phyloP scores from a whole-genome alignment of 768 basidiomycete species.

The Rhizopogon salebrosus region DNA sequence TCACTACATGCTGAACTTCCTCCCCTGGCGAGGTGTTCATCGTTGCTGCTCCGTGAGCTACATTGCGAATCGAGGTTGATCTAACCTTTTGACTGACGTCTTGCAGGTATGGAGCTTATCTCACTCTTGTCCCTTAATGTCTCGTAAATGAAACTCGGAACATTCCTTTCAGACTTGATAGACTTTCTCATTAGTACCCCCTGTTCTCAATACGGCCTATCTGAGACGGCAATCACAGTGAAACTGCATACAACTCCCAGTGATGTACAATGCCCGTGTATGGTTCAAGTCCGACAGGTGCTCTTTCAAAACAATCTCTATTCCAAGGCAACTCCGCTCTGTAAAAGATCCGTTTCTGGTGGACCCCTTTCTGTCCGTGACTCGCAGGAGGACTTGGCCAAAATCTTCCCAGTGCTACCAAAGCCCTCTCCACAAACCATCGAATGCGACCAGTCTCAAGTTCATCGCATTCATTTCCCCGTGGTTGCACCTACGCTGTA shows the following conservation, averaged over 20 bases:
- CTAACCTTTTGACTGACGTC: neutral
- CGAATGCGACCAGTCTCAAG: neutral
- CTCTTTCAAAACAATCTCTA: neutral
- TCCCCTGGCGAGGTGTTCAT: neutral
- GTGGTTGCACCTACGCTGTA: neutral
- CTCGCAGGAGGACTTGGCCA: neutral
- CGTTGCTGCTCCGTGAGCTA: neutral
- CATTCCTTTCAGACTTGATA: no score
- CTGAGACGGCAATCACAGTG: no score
- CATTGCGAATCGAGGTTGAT: neutral
- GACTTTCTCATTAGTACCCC: no score
- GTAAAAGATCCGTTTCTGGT: neutral
- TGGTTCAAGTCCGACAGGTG: neutral
- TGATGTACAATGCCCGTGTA: neutral
- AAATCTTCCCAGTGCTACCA: neutral
- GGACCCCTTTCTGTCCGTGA: neutral
- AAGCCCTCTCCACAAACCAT: neutral
- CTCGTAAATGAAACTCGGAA: no score
- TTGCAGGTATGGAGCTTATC: neutral
- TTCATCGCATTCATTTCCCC: neutral
- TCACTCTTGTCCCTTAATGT: no score
- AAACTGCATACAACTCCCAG: neutral
- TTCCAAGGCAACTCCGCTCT: neutral
- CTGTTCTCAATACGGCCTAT: neutral
- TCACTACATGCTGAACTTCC: neutral